Evolutionary conservation across 2,329 filamentous ascomycete genomes (phyloP).

Genomic region (Clarireedia paspali): DNA sequence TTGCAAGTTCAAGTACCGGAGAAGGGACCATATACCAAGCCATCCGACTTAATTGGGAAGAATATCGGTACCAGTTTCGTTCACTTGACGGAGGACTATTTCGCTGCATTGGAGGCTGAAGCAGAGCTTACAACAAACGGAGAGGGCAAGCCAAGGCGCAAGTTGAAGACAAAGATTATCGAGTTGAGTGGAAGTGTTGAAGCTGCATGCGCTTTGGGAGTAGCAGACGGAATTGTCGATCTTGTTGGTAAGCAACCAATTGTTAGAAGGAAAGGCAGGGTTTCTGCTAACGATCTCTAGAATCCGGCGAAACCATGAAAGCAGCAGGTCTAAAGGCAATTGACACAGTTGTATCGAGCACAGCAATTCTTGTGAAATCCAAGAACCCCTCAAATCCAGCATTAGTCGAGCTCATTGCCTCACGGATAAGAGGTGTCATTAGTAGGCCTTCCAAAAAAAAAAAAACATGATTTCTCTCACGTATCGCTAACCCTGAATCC

Average conservation of each 20-base stretch:
- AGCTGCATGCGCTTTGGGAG: conserved; percentile 88
- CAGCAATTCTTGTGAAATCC: conserved; percentile 87
- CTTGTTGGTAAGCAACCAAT: conserved; percentile 66
- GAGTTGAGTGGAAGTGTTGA: conserved; percentile 96
- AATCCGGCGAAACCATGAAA: conserved; percentile 97
- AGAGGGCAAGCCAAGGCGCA: conserved; percentile 33
- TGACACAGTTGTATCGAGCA: conserved; percentile 83
- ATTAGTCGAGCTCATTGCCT: conserved; percentile 76
- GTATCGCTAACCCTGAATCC: neutral
- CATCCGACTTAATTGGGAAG: conserved; percentile 78
- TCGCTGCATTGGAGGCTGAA: conserved; percentile 64
- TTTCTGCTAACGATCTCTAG: conserved; percentile 37
- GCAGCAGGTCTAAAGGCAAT: conserved; percentile 91
- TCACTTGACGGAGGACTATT: conserved; percentile 74
- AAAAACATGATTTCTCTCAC: neutral
- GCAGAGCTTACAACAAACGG: conserved; percentile 29
- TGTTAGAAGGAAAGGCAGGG: neutral
- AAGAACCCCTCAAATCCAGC: conserved; percentile 71
- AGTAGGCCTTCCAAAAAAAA: conserved; percentile 40
- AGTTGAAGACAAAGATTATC: conserved; percentile 79
- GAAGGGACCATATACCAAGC: conserved; percentile 63
- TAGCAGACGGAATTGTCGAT: conserved; percentile 95
- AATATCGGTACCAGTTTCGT: conserved; percentile 96
- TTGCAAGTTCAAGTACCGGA: conserved; percentile 95
- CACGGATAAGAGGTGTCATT: conserved; percentile 87